Evolutionary conservation across 805 yeast species (phyloP).

Genomic region (Hemisphaericaspora nanyangensis): DNA sequence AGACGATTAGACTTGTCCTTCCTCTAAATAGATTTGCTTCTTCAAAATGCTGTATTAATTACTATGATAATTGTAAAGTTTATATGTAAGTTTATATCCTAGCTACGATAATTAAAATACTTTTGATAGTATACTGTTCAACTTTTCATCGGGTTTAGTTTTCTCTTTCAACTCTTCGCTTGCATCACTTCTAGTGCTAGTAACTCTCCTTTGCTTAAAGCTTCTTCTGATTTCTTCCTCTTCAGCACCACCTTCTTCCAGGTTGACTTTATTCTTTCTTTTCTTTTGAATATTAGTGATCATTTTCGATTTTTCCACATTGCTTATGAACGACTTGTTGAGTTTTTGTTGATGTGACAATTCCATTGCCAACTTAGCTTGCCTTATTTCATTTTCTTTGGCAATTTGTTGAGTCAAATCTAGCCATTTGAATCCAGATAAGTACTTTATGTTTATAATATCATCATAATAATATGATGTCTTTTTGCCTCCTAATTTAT

Average conservation of each 20-base stretch:
- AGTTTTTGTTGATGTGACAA: constrained; percentile 83
- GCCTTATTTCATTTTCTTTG: constrained; percentile 82
- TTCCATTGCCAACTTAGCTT: constrained; percentile 82
- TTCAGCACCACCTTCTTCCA: constrained; percentile 15
- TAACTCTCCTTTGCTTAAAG: constrained; percentile 68
- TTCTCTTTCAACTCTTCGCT: constrained; percentile 40
- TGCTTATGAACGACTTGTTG: constrained; percentile 77
- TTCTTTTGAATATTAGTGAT: constrained; percentile 60
- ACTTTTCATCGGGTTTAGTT: constrained; percentile 35
- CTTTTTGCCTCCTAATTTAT: constrained; percentile 88
- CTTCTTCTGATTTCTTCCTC: constrained; percentile 45
- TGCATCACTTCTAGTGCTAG: constrained; percentile 66
- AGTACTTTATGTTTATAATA: constrained; percentile 82
- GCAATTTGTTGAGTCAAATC: constrained; percentile 93
- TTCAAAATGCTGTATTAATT: no score
- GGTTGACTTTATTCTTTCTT: constrained; percentile 21
- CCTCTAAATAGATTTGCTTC: no score
- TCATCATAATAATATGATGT: constrained; percentile 91
- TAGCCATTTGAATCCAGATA: constrained; percentile 92
- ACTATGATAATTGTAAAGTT: no score
- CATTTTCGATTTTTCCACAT: constrained; percentile 84
- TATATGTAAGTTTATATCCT: no score
- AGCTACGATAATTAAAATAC: constrained; percentile 40
- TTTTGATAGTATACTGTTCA: constrained; percentile 48
- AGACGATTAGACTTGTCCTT: no score